phyloP scores from a whole-genome alignment of 2,329 filamentous ascomycete species.

The Plectosphaerella sp. region DNA sequence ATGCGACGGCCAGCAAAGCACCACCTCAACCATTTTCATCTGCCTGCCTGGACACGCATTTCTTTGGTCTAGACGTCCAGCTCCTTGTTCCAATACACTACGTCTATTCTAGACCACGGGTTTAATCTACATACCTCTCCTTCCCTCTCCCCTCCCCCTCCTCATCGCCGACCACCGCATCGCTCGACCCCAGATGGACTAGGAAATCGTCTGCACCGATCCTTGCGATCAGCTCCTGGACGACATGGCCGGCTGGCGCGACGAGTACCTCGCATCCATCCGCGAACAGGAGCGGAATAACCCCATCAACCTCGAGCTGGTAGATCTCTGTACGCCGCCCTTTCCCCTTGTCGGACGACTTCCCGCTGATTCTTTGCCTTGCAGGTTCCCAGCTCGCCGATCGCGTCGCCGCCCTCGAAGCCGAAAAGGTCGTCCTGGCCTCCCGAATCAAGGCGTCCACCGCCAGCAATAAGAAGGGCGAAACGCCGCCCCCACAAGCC shows the following conservation, averaged over 20 bases:
- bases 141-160: not conserved
- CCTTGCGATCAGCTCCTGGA: not conserved
- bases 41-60: not conserved
- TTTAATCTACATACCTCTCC: not conserved
- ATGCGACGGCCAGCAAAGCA: not conserved
- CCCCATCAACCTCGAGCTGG: constrained; percentile 58
- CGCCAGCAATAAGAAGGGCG: constrained; percentile 4
- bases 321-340: constrained; percentile 67
- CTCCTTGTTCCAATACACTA: no score
- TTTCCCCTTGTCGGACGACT: not conserved
- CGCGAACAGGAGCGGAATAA: constrained; percentile 66
- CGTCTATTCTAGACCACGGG: no score
- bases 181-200: constrained; percentile 1
- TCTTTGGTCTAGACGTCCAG: not conserved
- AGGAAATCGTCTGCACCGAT: constrained; percentile 1
- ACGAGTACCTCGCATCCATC: constrained; percentile 75
- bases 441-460: constrained; percentile 17
- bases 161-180: not conserved
- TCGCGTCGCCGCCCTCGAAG: constrained; percentile 59
- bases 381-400: constrained; percentile 63
- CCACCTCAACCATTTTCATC: not conserved
- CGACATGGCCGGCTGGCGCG: constrained; percentile 65
- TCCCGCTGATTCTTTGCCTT: not conserved
- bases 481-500: no score
- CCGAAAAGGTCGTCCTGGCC: constrained; percentile 44